Base-by-base conservation (phyloP, 2,329 filamentous ascomycete genomes). In the Colletotrichum sp. region DNA sequence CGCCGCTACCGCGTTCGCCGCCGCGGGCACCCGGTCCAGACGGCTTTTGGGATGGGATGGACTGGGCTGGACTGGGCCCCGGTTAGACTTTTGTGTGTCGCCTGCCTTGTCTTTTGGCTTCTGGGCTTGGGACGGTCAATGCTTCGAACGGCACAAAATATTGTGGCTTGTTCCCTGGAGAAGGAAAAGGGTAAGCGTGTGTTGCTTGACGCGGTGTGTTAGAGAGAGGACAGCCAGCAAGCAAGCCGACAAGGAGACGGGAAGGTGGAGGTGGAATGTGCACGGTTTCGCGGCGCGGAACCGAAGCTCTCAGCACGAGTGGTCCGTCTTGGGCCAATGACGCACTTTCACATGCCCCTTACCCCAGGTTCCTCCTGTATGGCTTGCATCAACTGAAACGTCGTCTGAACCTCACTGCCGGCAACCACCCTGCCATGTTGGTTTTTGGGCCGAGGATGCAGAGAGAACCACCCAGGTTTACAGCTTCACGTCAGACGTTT, bases 281-380 rank as follows among this genome's bases (percentile, higher is more conserved):
- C 73, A 76, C 73, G 70, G 73, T 68, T 64, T 76, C 70, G 44
- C 49, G 32, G 69, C 39, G 49, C 44, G 12, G 57, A 72, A 69
- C 69, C 64, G 68, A 63, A 64, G 70, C 73, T 72, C 63, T 65
- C 55, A 36, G 26, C 12, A 36, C 44, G 64, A 28, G 64, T 65
- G 62, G 30, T 60, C 32, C 26, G 30, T 60, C 28, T 21, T 63
- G 55, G 57, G 64, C 73, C 70, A 76, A 73, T 76, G 73, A 76
- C 73, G 70, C 70, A 76, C 64, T 76, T 76, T 76, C 73, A 76
- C 73, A 76, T 76, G 73, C 63, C 62, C 57, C n/a, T 26, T 26
- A 44, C 44, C 32, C 62, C 55, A 39, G 63, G 73, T 30, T 49
- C 44, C 26, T 69, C 64, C 73, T 71, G 32, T 13, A 36, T 30